Evolutionary conservation across 2,329 filamentous ascomycete species (phyloP).

Genomic region (Ophiocordyceps australis): DNA sequence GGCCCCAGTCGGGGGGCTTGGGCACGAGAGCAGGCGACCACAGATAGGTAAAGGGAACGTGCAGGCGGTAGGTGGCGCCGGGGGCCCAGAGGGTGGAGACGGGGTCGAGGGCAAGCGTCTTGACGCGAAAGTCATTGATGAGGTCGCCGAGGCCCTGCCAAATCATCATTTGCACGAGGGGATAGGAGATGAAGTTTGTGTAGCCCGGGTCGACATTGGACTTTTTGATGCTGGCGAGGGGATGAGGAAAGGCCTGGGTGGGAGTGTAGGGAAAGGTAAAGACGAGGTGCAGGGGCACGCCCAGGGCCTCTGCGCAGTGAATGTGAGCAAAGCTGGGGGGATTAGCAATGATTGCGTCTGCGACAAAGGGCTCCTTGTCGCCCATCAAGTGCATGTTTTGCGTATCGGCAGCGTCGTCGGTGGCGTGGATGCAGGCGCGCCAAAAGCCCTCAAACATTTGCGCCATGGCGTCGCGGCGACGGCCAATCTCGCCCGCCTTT

Average conservation of each 20-base stretch:
- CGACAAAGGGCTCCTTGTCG: conserved; percentile 40
- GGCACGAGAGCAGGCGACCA: conserved; percentile 50
- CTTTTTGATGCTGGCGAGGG: conserved; percentile 56
- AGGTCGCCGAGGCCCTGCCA: conserved; percentile 80
- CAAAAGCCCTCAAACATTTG: conserved; percentile 76
- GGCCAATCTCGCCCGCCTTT: conserved; percentile 53
- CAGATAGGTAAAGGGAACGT: conserved; percentile 60
- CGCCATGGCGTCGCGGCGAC: conserved; percentile 50
- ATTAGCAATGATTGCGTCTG: conserved; percentile 73
- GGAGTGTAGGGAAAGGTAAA: conserved; percentile 76
- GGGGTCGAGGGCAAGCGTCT: conserved; percentile 52
- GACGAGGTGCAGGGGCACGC: conserved; percentile 67
- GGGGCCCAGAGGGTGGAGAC: conserved; percentile 65
- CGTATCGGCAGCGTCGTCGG: conserved; percentile 41
- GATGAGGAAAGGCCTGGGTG: conserved; percentile 59
- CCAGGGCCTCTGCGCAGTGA: conserved; percentile 62
- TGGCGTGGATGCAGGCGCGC: conserved; percentile 57
- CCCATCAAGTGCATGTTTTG: conserved; percentile 50
- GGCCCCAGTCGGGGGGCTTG: conserved; percentile 50
- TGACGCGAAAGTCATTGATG: conserved; percentile 55
- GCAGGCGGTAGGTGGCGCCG: conserved; percentile 51
- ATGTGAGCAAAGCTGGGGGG: conserved; percentile 63
- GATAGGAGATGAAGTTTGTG: conserved; percentile 67
- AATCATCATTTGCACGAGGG: conserved; percentile 69
- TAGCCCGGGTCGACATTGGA: conserved; percentile 55